Conservation (phyloP, 1,139 yeast genomes). For the Saccharomyces hybrid region DNA sequence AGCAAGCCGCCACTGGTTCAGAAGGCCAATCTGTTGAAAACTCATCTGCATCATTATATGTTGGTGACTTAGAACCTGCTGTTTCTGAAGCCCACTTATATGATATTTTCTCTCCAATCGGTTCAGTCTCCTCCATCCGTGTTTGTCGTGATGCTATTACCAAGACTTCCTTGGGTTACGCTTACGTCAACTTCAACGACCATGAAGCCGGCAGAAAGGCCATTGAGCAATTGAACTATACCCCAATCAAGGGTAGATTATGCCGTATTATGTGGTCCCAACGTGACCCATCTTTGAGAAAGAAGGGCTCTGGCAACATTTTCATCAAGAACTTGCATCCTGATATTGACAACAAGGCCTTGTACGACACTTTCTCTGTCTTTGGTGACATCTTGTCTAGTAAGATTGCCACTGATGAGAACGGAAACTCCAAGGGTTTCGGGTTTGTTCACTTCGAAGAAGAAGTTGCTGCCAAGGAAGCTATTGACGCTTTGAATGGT, state of each 20-base stretch:
- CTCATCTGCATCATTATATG: conserved; percentile 13
- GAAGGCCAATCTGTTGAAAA: conserved; percentile 27
- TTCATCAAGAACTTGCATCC: conserved; percentile 27
- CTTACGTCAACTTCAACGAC: conserved; percentile 42
- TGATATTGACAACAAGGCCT: conserved; percentile 35
- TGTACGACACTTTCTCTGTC: conserved; percentile 38
- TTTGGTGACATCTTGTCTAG: conserved; percentile 42
- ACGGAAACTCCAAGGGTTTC: conserved; percentile 35
- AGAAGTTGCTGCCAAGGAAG: conserved; percentile 82
- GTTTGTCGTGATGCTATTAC: conserved; percentile 38
- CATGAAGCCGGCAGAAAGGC: conserved; percentile 37
- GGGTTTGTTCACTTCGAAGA: conserved; percentile 43
- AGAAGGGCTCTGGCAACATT: conserved; percentile 27
- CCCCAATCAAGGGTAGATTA: conserved; percentile 36
- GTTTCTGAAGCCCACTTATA: conserved; percentile 38
- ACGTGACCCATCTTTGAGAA: conserved; percentile 29
- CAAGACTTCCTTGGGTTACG: conserved; percentile 42
- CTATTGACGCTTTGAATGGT: conserved; percentile 97
- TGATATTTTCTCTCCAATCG: conserved; percentile 33
- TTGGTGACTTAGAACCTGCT: conserved; percentile 40
- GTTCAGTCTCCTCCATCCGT: conserved; percentile 41
- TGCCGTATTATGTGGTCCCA: conserved; percentile 47
- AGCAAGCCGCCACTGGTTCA: conserved; percentile 24
- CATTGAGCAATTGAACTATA: conserved; percentile 40
- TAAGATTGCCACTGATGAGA: conserved; percentile 53